A percentile compares a stretch with the other conserved stretches of the same genome.
phyloP scores from a whole-genome alignment of 306 rosid genomes.

The Dalbergia cultrata region DNA sequence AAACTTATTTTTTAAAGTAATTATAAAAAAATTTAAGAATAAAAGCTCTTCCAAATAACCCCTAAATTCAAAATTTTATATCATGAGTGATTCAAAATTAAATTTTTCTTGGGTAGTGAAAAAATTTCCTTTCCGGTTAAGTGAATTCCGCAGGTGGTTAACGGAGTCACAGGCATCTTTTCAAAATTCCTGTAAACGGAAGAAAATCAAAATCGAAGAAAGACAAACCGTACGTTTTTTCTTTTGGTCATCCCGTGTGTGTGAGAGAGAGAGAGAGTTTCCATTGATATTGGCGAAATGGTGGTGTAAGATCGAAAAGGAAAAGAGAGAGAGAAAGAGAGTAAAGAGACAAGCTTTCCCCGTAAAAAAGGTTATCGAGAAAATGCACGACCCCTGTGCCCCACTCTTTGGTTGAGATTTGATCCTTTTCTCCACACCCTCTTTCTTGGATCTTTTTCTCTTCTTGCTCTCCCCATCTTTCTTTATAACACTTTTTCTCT shows the following conservation, averaged over 20 bases:
- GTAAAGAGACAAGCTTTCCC: conserved; percentile 16
- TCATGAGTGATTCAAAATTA: too few relatives aligned
- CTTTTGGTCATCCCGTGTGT: too few relatives aligned
- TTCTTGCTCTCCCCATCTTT: conserved; percentile 18
- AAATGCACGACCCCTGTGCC: conserved; percentile 13
- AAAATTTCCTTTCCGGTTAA: too few relatives aligned
- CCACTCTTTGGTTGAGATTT: conserved; percentile 46
- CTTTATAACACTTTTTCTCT: conserved; percentile 19
- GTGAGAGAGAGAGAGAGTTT: conserved; percentile 12
- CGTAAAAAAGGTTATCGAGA: conserved; percentile 24
- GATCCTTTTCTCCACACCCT: conserved; percentile 22
- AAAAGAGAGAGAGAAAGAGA: not conserved
- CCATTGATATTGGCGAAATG: conserved; percentile 38
- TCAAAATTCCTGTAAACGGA: conserved; percentile 10
- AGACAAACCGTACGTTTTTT: conserved; percentile 31
- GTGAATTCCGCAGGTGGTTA: too few relatives aligned
- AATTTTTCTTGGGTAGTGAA: too few relatives aligned
- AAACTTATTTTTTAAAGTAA: too few relatives aligned
- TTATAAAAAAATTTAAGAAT: too few relatives aligned
- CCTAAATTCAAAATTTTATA: too few relatives aligned
- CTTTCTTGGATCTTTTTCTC: conserved; percentile 38
- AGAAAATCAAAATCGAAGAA: conserved; percentile 34
- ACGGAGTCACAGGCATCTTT: not conserved
- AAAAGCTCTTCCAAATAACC: too few relatives aligned
- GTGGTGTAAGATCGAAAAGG: conserved; percentile 20